phyloP scores from a whole-genome alignment of 352 stramenopile genomes.

The Globisporangium camurandrum region DNA sequence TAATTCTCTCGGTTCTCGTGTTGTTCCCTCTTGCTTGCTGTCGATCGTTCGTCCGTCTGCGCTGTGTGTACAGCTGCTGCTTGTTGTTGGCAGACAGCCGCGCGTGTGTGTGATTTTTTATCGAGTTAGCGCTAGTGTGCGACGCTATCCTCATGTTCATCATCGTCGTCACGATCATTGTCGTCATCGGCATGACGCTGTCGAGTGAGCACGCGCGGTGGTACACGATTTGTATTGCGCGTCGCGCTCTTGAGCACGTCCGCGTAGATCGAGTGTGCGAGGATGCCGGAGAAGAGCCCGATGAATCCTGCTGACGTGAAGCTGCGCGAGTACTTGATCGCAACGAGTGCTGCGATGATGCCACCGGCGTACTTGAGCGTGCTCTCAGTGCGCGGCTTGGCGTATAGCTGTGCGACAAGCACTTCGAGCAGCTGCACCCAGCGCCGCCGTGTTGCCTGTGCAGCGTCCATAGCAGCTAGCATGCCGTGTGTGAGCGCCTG shows the following conservation, averaged over 20 bases:
- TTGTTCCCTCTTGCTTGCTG: background rate
- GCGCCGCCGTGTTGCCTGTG: constrained; percentile 15
- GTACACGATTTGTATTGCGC: background rate
- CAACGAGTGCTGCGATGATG: constrained; percentile 45
- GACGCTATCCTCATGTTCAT: background rate
- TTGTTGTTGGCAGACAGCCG: no score
- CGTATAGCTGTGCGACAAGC: constrained; percentile 18
- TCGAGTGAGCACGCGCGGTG: background rate
- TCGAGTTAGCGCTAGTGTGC: no score
- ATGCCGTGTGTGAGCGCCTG: constrained; percentile 2
- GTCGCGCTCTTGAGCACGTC: constrained; percentile 44
- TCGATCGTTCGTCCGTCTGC: background rate
- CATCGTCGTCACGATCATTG: background rate
- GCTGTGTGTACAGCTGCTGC: no score
- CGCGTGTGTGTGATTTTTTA: no score
- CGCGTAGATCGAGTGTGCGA: constrained; percentile 64
- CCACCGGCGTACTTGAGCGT: constrained; percentile 52
- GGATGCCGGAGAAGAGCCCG: constrained; percentile 53
- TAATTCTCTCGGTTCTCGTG: background rate
- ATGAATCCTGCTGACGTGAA: constrained; percentile 50
- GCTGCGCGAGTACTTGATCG: constrained; percentile 52
- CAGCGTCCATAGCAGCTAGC: constrained; percentile 11
- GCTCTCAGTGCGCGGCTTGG: constrained; percentile 33
- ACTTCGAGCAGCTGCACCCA: constrained; percentile 13
- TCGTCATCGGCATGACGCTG: constrained; percentile 8